Evolutionary conservation across 495 filamentous ascomycete genomes (phyloP).

Genomic region (Margaritispora aquatica): DNA sequence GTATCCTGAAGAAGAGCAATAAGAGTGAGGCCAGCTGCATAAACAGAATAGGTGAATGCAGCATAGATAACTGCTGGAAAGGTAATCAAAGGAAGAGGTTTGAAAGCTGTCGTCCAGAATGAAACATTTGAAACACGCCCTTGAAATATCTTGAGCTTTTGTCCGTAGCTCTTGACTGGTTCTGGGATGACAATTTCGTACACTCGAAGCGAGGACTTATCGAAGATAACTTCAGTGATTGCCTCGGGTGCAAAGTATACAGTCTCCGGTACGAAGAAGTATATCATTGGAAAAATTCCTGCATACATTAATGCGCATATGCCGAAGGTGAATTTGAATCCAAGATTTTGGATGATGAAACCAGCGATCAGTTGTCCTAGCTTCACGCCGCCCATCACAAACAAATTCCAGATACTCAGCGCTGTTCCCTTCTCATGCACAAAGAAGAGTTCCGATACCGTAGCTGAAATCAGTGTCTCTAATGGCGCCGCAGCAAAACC

Average conservation of each 20-base stretch:
- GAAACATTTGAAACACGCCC: slow-evolving; percentile 35
- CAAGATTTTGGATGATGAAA: slow-evolving; percentile 35
- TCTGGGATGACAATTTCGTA: slow-evolving; percentile 14
- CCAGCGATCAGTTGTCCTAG: slow-evolving; percentile 34
- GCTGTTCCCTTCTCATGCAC: slow-evolving; percentile 60
- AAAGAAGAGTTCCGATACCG: slow-evolving; percentile 50
- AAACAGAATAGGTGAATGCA: slow-evolving; percentile 43
- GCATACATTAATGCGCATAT: slow-evolving; percentile 48
- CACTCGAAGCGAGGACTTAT: slow-evolving; percentile 10
- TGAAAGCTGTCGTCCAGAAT: slow-evolving; percentile 40
- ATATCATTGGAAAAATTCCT: slow-evolving; percentile 35
- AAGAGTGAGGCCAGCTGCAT: slow-evolving; percentile 43
- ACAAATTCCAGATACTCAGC: slow-evolving; percentile 59
- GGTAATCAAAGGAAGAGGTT: slow-evolving; percentile 44
- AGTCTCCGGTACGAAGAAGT: slow-evolving; percentile 48
- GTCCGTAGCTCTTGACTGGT: slow-evolving; percentile 21
- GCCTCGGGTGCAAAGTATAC: slow-evolving; percentile 31
- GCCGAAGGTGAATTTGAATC: slow-evolving; percentile 47
- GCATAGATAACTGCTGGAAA: slow-evolving; percentile 48
- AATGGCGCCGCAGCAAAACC: slow-evolving; percentile 51
- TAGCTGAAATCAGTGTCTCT: slow-evolving; percentile 49
- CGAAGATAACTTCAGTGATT: slow-evolving; percentile 9
- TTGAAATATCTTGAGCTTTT: slow-evolving; percentile 25
- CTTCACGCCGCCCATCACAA: slow-evolving; percentile 42
- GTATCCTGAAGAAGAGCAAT: slow-evolving; percentile 43